Evolutionary conservation across 2,329 filamentous ascomycete species (phyloP), one percentile per base, ranked within the genome.

Genomic region (Fusarium subtropicale): DNA sequence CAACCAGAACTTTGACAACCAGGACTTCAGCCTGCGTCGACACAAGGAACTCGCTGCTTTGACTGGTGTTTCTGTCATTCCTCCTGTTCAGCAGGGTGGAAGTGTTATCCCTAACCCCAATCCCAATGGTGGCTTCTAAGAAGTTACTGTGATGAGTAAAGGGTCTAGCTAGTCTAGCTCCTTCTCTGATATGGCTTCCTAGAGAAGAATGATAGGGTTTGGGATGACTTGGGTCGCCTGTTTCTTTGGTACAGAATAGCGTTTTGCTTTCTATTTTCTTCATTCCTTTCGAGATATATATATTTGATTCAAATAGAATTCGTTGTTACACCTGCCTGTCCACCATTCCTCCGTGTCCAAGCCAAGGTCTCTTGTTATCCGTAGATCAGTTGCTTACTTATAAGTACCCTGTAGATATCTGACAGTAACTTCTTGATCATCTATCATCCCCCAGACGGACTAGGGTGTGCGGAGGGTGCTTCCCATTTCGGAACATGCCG

Each of bases 1-100:
- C 77, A 86, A 86, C 76, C 82, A 84, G 75, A 78, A 80, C 73
- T 81, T 82, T n/a, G 68, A 76, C 28, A 75, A 72, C 71, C 71
- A 75, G 62, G 78, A 78, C 48, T 74, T 78, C 64, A 83, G 78
- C 46, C 78, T 84, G 20, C 64, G 74, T 16, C 75, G 73, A 26
- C 78, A 83, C 74, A 78, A 76, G 70, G 74, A 75, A 18, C 69
- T 78, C 3, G 81, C 82, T 11, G 79, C 77, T 20, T 46, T 58
- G 16, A 78, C 78, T 15, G 71, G 57, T 8, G 57, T 66, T 4
- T 77, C 79, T 0, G 66, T 78, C 12, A 71, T 80, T 10, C 80
- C 80, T 20, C 55, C 71, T 5, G 50, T 66, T 5, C 60, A 79
- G 44, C 77, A 80, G 70, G 80, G 78, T 12, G 82, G 81, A 33